Evolutionary conservation across 805 yeast genomes (phyloP), one percentile per base, ranked within the genome.

Genomic region (Saturnispora besseyi): DNA sequence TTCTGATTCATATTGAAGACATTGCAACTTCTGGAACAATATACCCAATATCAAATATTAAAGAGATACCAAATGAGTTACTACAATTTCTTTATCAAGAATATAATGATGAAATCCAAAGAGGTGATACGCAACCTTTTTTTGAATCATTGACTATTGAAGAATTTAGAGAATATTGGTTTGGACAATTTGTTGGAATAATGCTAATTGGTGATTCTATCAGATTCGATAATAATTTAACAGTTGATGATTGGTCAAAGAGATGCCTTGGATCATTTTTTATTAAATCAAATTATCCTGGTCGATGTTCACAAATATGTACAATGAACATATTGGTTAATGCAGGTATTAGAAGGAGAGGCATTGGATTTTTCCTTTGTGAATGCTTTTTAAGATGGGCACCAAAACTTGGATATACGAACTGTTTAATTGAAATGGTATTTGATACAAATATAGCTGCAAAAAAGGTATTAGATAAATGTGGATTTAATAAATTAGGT

Each of bases 21-120:
- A 88, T 91, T 15, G 93, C 87, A 56, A 89, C 97, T 1, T 80
- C 90, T 0, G 97, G 97, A 1, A 90, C 97, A 3, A 82, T 93
- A 52, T 88, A 87, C 61, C 98, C 99, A 4, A 77, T 91, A 12
- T 75, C 79, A 51, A 76, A 79, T 29, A 73, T 81, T 0, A 74
- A 74, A 26, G 80, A 81, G 50, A 69, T 91, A 11, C 98, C 98
- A 0, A 77, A 79, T 2, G 91, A 88, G 0, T 70, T 91, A 28
- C 64, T 88, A 37, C 84, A 85, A 18, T 90, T 91, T 61, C 64
- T 91, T 40, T 80, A 91, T 54, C 97, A 90, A 62, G 98, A 93
- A 66, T 87, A 86, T 68, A 91, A 91, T 65, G 84, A 85, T 81
- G 99, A 91, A 63, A 79, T 91, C 24, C 90, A 83, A 53, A 74